Conservation (phyloP, 1,139 yeast species). For the Lodderomyces metapsilosis region DNA sequence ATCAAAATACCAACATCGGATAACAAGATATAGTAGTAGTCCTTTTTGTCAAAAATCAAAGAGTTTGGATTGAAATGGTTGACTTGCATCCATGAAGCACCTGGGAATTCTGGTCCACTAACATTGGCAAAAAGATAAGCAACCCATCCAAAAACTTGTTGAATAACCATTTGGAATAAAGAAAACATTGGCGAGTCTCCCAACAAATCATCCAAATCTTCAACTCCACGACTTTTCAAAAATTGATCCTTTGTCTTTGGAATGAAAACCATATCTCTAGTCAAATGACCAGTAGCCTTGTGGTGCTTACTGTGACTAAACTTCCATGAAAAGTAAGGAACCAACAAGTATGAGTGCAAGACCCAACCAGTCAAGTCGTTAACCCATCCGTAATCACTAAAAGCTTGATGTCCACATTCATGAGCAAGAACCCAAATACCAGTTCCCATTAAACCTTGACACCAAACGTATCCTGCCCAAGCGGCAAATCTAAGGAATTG, state of each 20-base stretch:
- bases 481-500: conserved; percentile 46
- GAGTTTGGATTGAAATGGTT: conserved; percentile 55
- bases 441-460: conserved; percentile 47
- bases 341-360: conserved; percentile 55
- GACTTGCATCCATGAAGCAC: conserved; percentile 29
- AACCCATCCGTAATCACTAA: conserved; percentile 53
- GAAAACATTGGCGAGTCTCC: conserved; percentile 57
- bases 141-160: conserved; percentile 57
- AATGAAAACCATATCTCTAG: conserved; percentile 61
- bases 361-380: conserved; percentile 62
- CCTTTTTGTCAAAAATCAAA: conserved; percentile 53
- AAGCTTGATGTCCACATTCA: conserved; percentile 68
- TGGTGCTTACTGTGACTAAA: conserved; percentile 61
- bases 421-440: conserved; percentile 66
- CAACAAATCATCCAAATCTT: conserved; percentile 42
- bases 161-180: conserved; percentile 41
- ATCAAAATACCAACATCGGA: conserved; percentile 53
- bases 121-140: conserved; percentile 49
- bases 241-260: conserved; percentile 54
- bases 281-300: conserved; percentile 60
- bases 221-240: conserved; percentile 24
- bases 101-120: conserved; percentile 51
- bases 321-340: conserved; percentile 66
- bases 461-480: conserved; percentile 53
- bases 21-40: conserved; percentile 53